Evolutionary conservation across 352 stramenopile species (phyloP), one percentile per base, ranked within the genome.

Genomic region (Hyphochytrium catenoides): DNA sequence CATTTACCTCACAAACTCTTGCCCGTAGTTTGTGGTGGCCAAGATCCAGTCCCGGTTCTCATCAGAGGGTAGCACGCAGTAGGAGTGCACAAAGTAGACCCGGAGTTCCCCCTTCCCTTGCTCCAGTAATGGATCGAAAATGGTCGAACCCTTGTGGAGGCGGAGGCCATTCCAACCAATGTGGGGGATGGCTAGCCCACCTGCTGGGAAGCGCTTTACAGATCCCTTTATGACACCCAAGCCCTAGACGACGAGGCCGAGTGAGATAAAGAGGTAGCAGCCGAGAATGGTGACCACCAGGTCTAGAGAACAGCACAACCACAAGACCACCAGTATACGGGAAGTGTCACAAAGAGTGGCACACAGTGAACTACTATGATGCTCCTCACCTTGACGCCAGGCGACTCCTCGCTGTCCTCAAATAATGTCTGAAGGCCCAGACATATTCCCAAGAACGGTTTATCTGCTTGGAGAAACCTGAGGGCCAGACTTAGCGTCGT

Each of bases 61-160:
- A 18, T 62, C 49, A 28, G 56, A 74, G 41, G 60, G 56, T 8
- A 51, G 34, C 2, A 79, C 70, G 8, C 78, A 74, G 53, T 86
- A 98, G 34, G 84, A 96, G 62, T 98, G 90, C 28, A 98, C 90
- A 64, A 98, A 98, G 59, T 97, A 98, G 2, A 90, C 63, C 14
- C 54, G 50, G 19, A 47, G 42, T 27, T 54, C 43, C 30, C 50
- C 41, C 5, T 52, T 39, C 3, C 57, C 52, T n/a, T 44, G 44
- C 1, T 41, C 11, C 1, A 64, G 43, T 21, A 73, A 25, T 3
- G 59, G 33, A 26, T 56, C 47, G 16, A 82, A 74, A 12, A 84
- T 49, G 18, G 54, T 47, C 41, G 68, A 83, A 21, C 72, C 46
- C 50, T 94, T 90, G 50, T 78, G 79, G 18, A 66, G 47, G 21